These are phyloP conservation scores for Rhodotorula kratochvilovae DNA, from an alignment of 768 basidiomycete genomes.

Conservation along the genomic window DNA sequence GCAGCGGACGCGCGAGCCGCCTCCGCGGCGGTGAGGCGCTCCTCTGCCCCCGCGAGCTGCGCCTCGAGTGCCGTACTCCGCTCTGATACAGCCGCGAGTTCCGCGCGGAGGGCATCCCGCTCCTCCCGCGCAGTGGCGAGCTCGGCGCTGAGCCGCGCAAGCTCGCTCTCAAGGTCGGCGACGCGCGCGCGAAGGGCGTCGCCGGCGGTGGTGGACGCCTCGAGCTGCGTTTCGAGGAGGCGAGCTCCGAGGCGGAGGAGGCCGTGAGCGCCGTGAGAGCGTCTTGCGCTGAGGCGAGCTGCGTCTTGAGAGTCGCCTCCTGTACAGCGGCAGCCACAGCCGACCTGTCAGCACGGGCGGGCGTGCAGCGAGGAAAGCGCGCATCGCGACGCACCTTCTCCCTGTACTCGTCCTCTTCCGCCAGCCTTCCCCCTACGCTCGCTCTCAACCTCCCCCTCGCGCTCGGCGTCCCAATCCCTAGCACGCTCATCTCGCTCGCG, in stretches of 20 bases:
- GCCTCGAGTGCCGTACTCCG: slow-evolving; percentile 74
- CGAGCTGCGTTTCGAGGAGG: slow-evolving; percentile 71
- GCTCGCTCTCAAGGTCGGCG: slow-evolving; percentile 64
- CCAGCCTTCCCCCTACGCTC: slow-evolving; percentile 24
- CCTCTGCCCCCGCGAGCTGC: not conserved
- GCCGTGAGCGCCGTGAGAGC: slow-evolving; percentile 1
- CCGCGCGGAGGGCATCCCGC: not conserved
- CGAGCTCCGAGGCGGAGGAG: slow-evolving; percentile 56
- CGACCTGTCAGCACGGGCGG: too few species aligned
- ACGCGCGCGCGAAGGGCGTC: slow-evolving; percentile 65
- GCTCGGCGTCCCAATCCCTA: slow-evolving; percentile 22
- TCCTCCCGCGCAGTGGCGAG: not conserved
- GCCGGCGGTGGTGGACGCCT: slow-evolving; percentile 40
- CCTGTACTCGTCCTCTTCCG: not conserved
- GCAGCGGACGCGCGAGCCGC: too few species aligned
- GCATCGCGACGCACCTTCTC: slow-evolving; percentile 10
- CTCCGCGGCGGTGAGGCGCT: too few species aligned
- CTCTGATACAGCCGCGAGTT: slow-evolving; percentile 59
- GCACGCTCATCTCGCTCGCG: slow-evolving; percentile 9
- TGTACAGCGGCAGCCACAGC: not conserved
- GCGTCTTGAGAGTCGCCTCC: slow-evolving; percentile 5
- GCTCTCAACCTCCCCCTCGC: not conserved
- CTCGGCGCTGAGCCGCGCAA: slow-evolving; percentile 49
- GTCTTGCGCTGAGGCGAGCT: slow-evolving; percentile 13
- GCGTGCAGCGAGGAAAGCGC: not conserved